Evolutionary conservation across 805 yeast species (phyloP).

Genomic region (Candida chilensis): DNA sequence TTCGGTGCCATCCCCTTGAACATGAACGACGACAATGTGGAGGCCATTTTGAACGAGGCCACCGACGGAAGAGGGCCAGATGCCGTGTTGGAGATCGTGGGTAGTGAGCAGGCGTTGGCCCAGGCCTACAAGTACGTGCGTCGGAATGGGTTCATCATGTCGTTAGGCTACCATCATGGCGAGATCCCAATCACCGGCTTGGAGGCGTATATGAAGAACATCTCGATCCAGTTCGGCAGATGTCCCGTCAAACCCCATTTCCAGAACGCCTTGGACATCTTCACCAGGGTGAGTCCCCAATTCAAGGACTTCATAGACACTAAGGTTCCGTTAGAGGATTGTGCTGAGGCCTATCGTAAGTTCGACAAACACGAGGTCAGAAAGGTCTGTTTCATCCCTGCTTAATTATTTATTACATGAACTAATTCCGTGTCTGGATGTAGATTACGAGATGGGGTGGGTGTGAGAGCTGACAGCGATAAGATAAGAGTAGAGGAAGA

Average conservation of each 20-base stretch:
- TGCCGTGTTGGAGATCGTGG: conserved; percentile 53
- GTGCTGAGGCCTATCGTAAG: conserved; percentile 34
- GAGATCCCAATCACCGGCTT: conserved; percentile 46
- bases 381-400: conserved; percentile 38
- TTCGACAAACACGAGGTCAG: conserved; percentile 47
- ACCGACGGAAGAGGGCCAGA: conserved; percentile 47
- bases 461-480: no score
- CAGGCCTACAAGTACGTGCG: conserved; percentile 45
- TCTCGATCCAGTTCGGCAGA: conserved; percentile 51
- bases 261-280: conserved; percentile 39
- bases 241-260: conserved; percentile 54
- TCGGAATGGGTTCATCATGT: conserved; percentile 46
- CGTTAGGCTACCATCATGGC: conserved; percentile 55
- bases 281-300: conserved; percentile 30
- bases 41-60: conserved; percentile 17
- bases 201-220: conserved; percentile 48
- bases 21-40: conserved; percentile 30
- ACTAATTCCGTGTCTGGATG: no score
- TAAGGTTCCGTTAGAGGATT: conserved; percentile 32
- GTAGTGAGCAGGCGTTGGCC: conserved; percentile 40
- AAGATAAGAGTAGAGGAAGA: no score
- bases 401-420: no score
- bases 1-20: conserved; percentile 43
- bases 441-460: no score
- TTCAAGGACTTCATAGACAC: conserved; percentile 45